Conservation (phyloP, 306 rosid genomes). For the Datisca glomerata region DNA sequence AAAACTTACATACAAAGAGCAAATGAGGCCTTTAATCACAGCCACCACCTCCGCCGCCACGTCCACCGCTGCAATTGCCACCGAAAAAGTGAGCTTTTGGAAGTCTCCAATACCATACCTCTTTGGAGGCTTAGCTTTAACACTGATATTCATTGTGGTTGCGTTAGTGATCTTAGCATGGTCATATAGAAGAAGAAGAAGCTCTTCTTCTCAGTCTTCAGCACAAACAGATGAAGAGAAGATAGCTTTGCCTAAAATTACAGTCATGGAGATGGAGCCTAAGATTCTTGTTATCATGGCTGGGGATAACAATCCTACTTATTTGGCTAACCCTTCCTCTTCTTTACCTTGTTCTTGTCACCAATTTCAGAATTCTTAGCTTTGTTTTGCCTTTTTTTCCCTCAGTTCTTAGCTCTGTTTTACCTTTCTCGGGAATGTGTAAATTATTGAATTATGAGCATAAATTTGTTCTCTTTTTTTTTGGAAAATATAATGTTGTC, state of each 20-base stretch:
- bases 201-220: conserved; percentile 9
- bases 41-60: conserved; percentile 1
- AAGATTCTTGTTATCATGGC: conserved; percentile 40
- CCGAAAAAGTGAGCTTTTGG: conserved; percentile 28
- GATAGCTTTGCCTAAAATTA: background rate
- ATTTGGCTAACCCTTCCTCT: conserved; percentile 24
- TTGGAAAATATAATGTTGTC: too few species aligned
- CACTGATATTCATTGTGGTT: conserved; percentile 38
- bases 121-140: conserved; percentile 52
- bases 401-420: too few species aligned
- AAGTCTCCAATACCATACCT: conserved; percentile 71
- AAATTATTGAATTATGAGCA: too few species aligned
- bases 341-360: background rate
- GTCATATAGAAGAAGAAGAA: conserved; percentile 32
- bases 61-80: too few species aligned
- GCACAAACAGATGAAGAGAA: conserved; percentile 12
- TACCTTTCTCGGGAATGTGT: too few species aligned
- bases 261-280: conserved; percentile 12
- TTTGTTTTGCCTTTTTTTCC: background rate
- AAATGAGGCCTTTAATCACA: conserved; percentile 2
- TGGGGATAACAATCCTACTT: conserved; percentile 34
- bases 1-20: too few species aligned
- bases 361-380: background rate
- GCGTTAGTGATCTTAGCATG: conserved; percentile 66
- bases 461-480: too few species aligned